Evolutionary conservation across 768 basidiomycete genomes (phyloP), one percentile per base, ranked within the genome.

Genomic region (Auricularia sp.): DNA sequence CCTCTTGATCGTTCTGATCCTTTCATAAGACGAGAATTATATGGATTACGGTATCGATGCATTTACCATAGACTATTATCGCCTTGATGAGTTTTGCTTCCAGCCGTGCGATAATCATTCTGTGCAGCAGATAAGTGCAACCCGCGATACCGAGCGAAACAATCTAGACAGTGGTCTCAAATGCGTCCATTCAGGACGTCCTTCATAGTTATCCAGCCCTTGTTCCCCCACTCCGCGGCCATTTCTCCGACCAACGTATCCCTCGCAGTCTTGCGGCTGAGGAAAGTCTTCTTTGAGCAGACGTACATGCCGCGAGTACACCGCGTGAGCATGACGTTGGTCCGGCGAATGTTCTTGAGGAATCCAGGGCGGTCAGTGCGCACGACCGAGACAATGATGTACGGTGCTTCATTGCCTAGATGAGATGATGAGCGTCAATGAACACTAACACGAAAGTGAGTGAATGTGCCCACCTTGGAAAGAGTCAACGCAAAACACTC

Each of bases 271-370:
- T 81, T 80, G n/a, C 70, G 67, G 44, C 53, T 43, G 3, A 93
- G 76, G 70, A 92, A 93, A 16, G 75, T 75, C 67, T 77, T 76
- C 68, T 78, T 88, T 29, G 86, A 79, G 63, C 87, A 77, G 68
- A 93, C 87, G 65, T 85, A 84, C 91, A 93, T 92, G 34, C 84
- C 87, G 61, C 75, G 79, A 72, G 87, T 87, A 79, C 87, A 91
- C 43, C 91, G 83, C 56, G 85, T 87, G 10, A 93, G 85, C 90
- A 93, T 91, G 65, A 93, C 91, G 84, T 93, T 93, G 62, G 88
- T 87, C 18, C 91, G 80, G 35, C 87, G 80, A 8, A 79, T 67
- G 69, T 85, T 85, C 12, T 73, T 70, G 39, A 93, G 77, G 67
- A 93, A 93, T 3, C 91, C 91, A 58, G 87, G 76, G 3, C 77